Percentiles rank a stretch among this genome's conserved stretches.
Conservation (phyloP, 257 asterid species). For the Lantana camara region DNA sequence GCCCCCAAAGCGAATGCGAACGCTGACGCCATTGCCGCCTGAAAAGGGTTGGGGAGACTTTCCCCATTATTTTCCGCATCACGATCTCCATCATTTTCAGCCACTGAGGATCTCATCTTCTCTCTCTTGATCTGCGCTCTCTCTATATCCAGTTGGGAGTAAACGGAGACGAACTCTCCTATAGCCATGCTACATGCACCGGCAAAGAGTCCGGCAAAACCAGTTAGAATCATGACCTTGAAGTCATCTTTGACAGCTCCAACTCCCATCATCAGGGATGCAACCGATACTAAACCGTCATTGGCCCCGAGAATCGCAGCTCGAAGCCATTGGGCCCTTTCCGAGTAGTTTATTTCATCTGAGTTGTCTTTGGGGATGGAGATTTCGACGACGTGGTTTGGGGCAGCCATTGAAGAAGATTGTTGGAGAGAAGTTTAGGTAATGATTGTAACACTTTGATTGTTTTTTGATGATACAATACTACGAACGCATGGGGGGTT, state of each 20-base stretch:
- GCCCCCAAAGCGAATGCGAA: conserved; percentile 68
- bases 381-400: conserved; percentile 43
- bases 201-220: conserved; percentile 68
- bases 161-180: conserved; percentile 73
- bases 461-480: conserved; percentile 19
- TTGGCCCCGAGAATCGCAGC: conserved; percentile 76
- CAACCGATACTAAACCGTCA: conserved; percentile 67
- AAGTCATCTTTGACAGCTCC: conserved; percentile 61
- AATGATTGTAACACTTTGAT: neutral
- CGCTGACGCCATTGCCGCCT: conserved; percentile 69
- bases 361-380: conserved; percentile 30
- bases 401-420: conserved; percentile 46
- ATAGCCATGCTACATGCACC: conserved; percentile 90
- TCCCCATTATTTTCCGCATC: too few species aligned
- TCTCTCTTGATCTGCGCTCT: conserved; percentile 64
- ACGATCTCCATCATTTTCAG: neutral
- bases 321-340: conserved; percentile 77
- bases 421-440: conserved; percentile 1
- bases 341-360: conserved; percentile 50
- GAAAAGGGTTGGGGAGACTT: conserved; percentile 60
- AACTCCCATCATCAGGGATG: conserved; percentile 72
- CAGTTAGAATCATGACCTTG: conserved; percentile 58
- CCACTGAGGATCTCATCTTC: neutral
- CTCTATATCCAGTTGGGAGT: conserved; percentile 69
- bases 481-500: conserved; percentile 26